Conservation (phyloP, 176 grass and related monocot genomes). For the Oryza punctata region DNA sequence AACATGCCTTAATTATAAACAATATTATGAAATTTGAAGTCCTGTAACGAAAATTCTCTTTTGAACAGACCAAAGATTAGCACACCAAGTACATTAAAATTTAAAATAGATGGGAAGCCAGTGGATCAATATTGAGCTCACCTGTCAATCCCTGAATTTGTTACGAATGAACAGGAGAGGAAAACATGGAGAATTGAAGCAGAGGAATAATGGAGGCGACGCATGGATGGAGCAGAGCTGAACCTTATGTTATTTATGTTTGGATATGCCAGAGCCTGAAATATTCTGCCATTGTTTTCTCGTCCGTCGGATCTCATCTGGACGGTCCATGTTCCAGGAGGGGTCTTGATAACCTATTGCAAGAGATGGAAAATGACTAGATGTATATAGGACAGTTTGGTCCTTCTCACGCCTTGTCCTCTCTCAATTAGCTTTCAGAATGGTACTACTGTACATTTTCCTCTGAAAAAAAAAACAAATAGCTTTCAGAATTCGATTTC, state of each 20-base stretch:
- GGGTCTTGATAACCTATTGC: slow-evolving; percentile 7
- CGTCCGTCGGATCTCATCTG: not conserved
- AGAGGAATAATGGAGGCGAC: not conserved
- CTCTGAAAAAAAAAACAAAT: not conserved
- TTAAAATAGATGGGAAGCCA: not conserved
- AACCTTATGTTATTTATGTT: slow-evolving; percentile 1
- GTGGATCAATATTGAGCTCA: not conserved
- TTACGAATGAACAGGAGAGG: not conserved
- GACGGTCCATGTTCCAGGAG: not conserved
- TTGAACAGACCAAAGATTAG: not conserved
- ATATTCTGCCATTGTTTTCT: not conserved
- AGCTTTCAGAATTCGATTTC: not conserved
- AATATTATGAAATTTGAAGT: not conserved
- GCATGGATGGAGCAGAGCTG: not conserved
- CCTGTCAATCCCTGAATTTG: slow-evolving; percentile 19
- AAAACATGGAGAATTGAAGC: not conserved
- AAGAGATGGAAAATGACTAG: not conserved
- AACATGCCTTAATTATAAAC: not conserved
- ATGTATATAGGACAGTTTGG: not conserved
- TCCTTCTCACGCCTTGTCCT: slow-evolving; percentile 20
- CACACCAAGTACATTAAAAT: not conserved
- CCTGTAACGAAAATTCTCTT: not conserved
- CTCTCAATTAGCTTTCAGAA: not conserved
- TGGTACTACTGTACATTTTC: too few species aligned
- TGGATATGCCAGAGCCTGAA: not conserved